These are phyloP conservation scores for Otatea glauca DNA, from an alignment of 176 grass and related monocot genomes.

Conservation along the genomic window DNA sequence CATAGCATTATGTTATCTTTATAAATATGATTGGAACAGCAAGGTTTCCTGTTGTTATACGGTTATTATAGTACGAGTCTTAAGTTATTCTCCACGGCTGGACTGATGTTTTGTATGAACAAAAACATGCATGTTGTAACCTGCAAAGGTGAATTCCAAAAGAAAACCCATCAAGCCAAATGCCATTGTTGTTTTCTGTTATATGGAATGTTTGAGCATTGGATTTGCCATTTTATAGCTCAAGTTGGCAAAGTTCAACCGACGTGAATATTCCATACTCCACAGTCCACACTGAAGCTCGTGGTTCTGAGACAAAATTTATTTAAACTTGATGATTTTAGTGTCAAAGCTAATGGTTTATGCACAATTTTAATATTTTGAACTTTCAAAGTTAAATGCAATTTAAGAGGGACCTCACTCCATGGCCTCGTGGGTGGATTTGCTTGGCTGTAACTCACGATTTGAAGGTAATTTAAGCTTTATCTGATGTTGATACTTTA, in stretches of 20 bases:
- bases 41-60: conserved; percentile 24
- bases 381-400: background rate
- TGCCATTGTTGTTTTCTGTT: background rate
- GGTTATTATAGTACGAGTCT: background rate
- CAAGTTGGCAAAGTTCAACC: background rate
- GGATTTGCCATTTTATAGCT: background rate
- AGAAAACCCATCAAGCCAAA: background rate
- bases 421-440: background rate
- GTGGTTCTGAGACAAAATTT: background rate
- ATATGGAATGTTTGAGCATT: background rate
- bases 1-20: background rate
- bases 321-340: background rate
- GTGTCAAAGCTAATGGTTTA: background rate
- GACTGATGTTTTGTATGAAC: background rate
- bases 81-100: background rate
- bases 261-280: background rate
- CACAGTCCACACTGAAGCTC: too few species aligned
- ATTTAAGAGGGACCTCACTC: background rate
- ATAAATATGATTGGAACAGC: conserved; percentile 46
- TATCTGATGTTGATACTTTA: background rate
- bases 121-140: background rate
- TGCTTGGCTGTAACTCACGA: background rate
- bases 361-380: background rate
- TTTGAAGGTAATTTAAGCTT: background rate
- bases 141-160: background rate